These are phyloP conservation scores for Neurospora terricola DNA, from an alignment of 495 filamentous ascomycete species.

Conservation along the genomic window DNA sequence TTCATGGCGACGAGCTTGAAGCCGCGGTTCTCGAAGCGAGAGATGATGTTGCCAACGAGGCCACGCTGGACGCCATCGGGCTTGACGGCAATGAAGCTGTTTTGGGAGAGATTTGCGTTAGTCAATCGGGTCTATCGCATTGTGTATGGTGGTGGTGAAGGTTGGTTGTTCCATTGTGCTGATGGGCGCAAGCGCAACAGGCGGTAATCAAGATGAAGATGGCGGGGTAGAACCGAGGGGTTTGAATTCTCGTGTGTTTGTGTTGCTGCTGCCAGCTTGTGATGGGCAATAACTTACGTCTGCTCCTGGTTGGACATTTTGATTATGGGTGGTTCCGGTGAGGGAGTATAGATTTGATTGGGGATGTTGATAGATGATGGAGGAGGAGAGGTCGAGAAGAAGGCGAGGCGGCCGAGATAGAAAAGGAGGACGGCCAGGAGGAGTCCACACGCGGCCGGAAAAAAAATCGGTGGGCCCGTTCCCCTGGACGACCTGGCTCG, in stretches of 20 bases:
- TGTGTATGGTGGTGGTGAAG: background rate
- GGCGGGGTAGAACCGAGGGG: constrained; percentile 24
- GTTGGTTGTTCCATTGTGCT: constrained; percentile 3
- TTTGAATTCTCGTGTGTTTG: background rate
- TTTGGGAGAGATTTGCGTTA: constrained; percentile 26
- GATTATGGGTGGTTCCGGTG: constrained; percentile 28
- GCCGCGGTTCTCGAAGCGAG: constrained; percentile 91
- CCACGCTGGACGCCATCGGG: constrained; percentile 99
- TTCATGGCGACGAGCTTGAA: constrained; percentile 99
- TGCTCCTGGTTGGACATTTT: constrained; percentile 79
- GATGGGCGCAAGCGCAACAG: background rate
- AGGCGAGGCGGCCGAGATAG: constrained; percentile 12
- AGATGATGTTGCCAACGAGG: constrained; percentile 91
- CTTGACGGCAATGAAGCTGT: constrained; percentile 98
- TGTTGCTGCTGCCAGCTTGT: background rate
- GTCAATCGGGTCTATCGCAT: constrained; percentile 24
- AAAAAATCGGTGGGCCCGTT: background rate
- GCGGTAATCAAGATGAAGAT: constrained; percentile 5
- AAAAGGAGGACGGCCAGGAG: constrained; percentile 12
- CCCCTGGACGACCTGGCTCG: background rate
- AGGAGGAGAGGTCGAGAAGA: constrained; percentile 4
- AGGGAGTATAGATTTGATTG: constrained; percentile 13
- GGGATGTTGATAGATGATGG: constrained; percentile 10
- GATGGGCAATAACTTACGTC: constrained; percentile 57
- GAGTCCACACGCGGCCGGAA: constrained; percentile 6